Percentiles rank a stretch among this genome's conserved stretches.
Conservation (phyloP, 2,329 filamentous ascomycete species). For the Hypoxylon sp. region DNA sequence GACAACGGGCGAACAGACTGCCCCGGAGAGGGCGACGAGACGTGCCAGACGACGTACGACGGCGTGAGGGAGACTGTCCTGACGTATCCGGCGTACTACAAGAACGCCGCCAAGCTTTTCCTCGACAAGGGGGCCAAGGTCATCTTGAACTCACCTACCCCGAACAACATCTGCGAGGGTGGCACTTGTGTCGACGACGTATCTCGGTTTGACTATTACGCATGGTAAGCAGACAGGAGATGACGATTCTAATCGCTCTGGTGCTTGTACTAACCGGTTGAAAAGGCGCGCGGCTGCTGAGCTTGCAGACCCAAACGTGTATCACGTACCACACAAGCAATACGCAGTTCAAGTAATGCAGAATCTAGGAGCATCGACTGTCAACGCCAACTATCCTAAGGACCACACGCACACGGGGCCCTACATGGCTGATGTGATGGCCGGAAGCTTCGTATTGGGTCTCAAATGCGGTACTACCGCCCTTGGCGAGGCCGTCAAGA, state of each 20-base stretch:
- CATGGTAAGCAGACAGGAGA: constrained; percentile 47
- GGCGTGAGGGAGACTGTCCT: constrained; percentile 62
- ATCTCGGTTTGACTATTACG: constrained; percentile 65
- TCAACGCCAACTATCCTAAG: constrained; percentile 62
- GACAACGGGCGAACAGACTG: constrained; percentile 72
- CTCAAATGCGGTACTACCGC: constrained; percentile 57
- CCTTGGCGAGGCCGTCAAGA: constrained; percentile 47
- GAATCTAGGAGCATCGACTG: constrained; percentile 56
- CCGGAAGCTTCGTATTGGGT: constrained; percentile 65
- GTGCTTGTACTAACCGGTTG: not conserved
- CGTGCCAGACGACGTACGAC: constrained; percentile 61
- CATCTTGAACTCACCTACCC: constrained; percentile 64
- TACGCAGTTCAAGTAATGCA: constrained; percentile 64
- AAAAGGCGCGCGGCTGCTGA: constrained; percentile 48
- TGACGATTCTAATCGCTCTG: not conserved
- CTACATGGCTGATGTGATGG: constrained; percentile 62
- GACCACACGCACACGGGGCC: constrained; percentile 71
- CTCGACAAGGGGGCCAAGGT: constrained; percentile 66
- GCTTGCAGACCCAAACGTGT: constrained; percentile 51
- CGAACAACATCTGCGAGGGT: constrained; percentile 66
- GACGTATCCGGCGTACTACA: constrained; percentile 67
- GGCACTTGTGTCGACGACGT: constrained; percentile 58
- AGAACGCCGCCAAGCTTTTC: constrained; percentile 62
- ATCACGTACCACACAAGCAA: constrained; percentile 67
- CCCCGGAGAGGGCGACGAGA: constrained; percentile 59